A percentile compares a stretch with the other conserved stretches of the same genome.
Evolutionary conservation across 331 rosid species (phyloP).

Genomic region (Malus hybrid): DNA sequence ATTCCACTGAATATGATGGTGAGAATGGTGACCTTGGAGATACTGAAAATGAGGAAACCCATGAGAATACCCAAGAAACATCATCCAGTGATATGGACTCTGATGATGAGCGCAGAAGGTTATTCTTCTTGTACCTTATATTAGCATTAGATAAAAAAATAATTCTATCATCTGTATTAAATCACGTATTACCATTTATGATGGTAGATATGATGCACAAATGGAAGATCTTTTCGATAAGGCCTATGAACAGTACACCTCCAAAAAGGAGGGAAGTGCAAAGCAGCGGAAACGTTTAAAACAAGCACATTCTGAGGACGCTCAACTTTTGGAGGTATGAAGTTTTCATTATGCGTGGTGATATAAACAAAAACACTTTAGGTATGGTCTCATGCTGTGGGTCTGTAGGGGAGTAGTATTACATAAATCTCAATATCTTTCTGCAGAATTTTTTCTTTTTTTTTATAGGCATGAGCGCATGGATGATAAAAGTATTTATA

Average conservation of each 20-base stretch:
- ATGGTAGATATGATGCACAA: conserved; percentile 65
- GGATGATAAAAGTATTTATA: not conserved
- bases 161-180: not conserved
- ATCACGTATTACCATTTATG: not conserved
- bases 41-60: conserved; percentile 39
- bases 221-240: conserved; percentile 70
- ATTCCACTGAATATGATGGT: conserved; percentile 59
- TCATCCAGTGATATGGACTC: conserved; percentile 75
- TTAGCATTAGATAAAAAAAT: not conserved
- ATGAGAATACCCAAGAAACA: conserved; percentile 25
- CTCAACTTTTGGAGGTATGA: conserved; percentile 63
- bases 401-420: not conserved
- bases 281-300: conserved; percentile 78
- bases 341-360: not conserved
- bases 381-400: not conserved
- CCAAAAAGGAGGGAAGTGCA: conserved; percentile 70
- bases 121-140: conserved; percentile 4
- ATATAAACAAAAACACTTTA: not conserved
- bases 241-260: conserved; percentile 71
- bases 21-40: conserved; percentile 40
- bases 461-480: not conserved
- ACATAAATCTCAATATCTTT: not conserved
- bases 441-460: not conserved
- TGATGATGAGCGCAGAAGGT: conserved; percentile 86
- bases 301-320: conserved; percentile 39